Evolutionary conservation across 2,329 filamentous ascomycete genomes (phyloP).

Genomic region (Bipolaris victoriae): DNA sequence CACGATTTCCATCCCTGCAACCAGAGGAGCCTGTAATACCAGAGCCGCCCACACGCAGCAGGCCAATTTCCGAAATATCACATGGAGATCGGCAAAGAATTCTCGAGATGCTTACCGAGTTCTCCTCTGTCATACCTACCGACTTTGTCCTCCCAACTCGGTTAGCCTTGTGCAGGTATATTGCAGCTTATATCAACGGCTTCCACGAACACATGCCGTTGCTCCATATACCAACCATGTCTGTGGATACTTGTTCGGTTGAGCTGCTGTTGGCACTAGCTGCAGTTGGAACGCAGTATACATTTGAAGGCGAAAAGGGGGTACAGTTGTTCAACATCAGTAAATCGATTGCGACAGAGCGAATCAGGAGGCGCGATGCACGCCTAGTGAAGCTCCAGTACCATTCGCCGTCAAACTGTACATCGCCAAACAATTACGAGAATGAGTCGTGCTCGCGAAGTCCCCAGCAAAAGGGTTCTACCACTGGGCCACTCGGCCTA

Average conservation of each 20-base stretch:
- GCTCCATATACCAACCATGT: constrained; percentile 71
- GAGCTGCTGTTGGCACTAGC: constrained; percentile 72
- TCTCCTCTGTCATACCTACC: constrained; percentile 64
- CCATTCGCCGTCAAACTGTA: constrained; percentile 27
- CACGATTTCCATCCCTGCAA: constrained; percentile 49
- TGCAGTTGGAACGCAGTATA: constrained; percentile 71
- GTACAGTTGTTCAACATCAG: constrained; percentile 65
- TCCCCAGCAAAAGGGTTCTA: constrained; percentile 25
- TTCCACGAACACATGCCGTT: constrained; percentile 68
- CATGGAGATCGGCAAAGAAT: constrained; percentile 52
- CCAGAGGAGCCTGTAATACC: constrained; percentile 41
- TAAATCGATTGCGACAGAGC: constrained; percentile 60
- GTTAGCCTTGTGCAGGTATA: constrained; percentile 70
- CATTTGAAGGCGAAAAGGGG: constrained; percentile 58
- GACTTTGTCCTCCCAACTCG: constrained; percentile 73
- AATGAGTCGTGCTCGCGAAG: constrained; percentile 19
- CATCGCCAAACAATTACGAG: constrained; percentile 26
- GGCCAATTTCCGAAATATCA: constrained; percentile 45
- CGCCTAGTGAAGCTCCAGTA: constrained; percentile 46
- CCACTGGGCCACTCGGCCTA: constrained; percentile 35
- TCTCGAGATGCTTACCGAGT: constrained; percentile 66
- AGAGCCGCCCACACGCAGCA: constrained; percentile 15
- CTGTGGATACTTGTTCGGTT: constrained; percentile 67
- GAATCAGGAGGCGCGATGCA: constrained; percentile 58
- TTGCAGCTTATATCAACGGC: constrained; percentile 72